These are phyloP conservation scores for Vicia faba DNA, from an alignment of 306 rosid genomes.

Conservation along the genomic window DNA sequence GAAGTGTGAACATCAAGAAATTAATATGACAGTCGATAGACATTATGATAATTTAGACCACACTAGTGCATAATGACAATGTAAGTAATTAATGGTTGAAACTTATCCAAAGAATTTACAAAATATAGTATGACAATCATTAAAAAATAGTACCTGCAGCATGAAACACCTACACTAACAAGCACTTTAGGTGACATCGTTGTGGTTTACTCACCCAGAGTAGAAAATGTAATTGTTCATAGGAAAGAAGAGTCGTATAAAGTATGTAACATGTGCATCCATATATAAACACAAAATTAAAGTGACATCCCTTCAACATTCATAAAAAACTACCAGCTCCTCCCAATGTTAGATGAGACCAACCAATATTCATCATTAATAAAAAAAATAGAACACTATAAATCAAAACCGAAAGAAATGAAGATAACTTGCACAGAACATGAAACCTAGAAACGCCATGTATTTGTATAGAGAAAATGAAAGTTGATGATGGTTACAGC, in stretches of 20 bases:
- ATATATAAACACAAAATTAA: constrained; percentile 29
- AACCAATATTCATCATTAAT: constrained; percentile 26
- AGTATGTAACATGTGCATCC: constrained; percentile 27
- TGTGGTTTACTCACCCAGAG: constrained; percentile 96
- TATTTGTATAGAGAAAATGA: no score
- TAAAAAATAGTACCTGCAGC: constrained; percentile 82
- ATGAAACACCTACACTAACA: constrained; percentile 83
- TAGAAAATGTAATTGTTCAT: constrained; percentile 78
- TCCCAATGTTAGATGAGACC: constrained; percentile 14
- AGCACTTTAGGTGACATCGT: constrained; percentile 97
- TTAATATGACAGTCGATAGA: neutral
- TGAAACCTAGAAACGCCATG: constrained; percentile 19
- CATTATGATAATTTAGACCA: neutral
- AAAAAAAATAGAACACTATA: constrained; percentile 27
- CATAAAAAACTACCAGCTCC: constrained; percentile 32
- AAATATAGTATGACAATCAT: constrained; percentile 26
- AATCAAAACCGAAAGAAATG: constrained; percentile 22
- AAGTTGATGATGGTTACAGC: no score
- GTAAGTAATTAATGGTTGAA: constrained; percentile 8
- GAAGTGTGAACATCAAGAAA: neutral
- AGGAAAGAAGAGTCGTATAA: constrained; percentile 33
- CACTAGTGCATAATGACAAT: constrained; percentile 23
- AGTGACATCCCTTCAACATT: constrained; percentile 10
- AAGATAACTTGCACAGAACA: constrained; percentile 24
- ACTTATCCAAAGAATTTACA: constrained; percentile 21